Percentiles rank a stretch among this genome's conserved stretches.
Conservation (phyloP, 1,284 basidiomycete species). For the Exsudoporus floridanus region DNA sequence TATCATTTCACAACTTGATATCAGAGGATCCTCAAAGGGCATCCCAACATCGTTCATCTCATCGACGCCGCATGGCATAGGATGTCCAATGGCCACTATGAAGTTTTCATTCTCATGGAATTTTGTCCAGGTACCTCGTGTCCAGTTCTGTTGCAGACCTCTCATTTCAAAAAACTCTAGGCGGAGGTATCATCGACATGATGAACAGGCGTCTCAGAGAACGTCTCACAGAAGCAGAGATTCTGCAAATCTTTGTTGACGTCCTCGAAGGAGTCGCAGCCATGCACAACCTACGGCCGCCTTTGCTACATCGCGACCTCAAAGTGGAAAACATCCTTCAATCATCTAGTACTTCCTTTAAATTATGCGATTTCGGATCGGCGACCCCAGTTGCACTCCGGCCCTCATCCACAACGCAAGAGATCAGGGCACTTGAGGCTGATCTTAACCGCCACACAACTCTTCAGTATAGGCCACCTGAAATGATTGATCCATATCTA, state of each 20-base stretch:
- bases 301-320: conserved; percentile 94
- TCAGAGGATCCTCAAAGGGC: conserved; percentile 82
- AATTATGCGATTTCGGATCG: conserved; percentile 98
- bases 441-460: conserved; percentile 96
- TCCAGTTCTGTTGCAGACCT: conserved; percentile 6
- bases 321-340: conserved; percentile 99
- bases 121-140: conserved; percentile 67
- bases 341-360: conserved; percentile 76
- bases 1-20: conserved; percentile 26
- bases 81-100: conserved; percentile 80
- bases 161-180: conserved; percentile 40
- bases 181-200: conserved; percentile 98
- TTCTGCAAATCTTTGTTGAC: conserved; percentile 96
- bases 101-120: conserved; percentile 99
- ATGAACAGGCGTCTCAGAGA: conserved; percentile 96
- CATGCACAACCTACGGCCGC: conserved; percentile 92
- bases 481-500: conserved; percentile 94
- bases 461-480: conserved; percentile 93
- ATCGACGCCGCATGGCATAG: conserved; percentile 92
- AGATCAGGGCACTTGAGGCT: conserved; percentile 84
- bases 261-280: conserved; percentile 90
- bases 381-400: conserved; percentile 72
- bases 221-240: conserved; percentile 91
- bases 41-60: conserved; percentile 91
- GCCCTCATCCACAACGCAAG: conserved; percentile 72